These are phyloP conservation scores for Geranium rotundifolium DNA, from an alignment of 345 rosid genomes.

Conservation along the genomic window DNA sequence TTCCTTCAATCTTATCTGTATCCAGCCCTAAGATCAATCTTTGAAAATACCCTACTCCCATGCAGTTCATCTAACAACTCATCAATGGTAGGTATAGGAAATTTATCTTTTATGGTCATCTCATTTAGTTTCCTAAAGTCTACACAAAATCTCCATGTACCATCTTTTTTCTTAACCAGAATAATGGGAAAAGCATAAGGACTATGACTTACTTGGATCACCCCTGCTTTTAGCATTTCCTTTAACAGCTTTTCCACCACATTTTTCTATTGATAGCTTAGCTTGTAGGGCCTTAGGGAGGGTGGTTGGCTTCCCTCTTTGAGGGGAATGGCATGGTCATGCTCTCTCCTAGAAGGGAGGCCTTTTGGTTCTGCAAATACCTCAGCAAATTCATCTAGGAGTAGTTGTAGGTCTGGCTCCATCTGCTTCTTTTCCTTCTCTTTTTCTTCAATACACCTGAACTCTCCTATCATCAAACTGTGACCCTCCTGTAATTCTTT, in stretches of 20 bases:
- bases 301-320: not conserved
- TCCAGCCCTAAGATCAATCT: not conserved
- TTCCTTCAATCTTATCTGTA: not conserved
- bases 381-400: too few relatives aligned
- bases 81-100: not conserved
- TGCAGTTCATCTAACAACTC: constrained; percentile 2
- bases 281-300: not conserved
- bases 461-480: too few relatives aligned
- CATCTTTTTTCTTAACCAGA: not conserved
- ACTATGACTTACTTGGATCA: not conserved
- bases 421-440: too few relatives aligned
- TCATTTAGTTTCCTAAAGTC: not conserved
- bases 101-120: not conserved
- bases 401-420: too few relatives aligned
- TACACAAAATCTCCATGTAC: not conserved
- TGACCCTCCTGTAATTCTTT: too few relatives aligned
- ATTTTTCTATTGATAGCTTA: not conserved
- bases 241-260: not conserved
- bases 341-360: too few relatives aligned
- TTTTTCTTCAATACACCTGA: too few relatives aligned
- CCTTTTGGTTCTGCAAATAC: too few relatives aligned
- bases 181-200: not conserved
- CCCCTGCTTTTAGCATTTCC: not conserved
- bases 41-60: not conserved
- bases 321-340: not conserved